phyloP scores from a whole-genome alignment of 2,329 filamentous ascomycete genomes.

The Penicillium frequentans region DNA sequence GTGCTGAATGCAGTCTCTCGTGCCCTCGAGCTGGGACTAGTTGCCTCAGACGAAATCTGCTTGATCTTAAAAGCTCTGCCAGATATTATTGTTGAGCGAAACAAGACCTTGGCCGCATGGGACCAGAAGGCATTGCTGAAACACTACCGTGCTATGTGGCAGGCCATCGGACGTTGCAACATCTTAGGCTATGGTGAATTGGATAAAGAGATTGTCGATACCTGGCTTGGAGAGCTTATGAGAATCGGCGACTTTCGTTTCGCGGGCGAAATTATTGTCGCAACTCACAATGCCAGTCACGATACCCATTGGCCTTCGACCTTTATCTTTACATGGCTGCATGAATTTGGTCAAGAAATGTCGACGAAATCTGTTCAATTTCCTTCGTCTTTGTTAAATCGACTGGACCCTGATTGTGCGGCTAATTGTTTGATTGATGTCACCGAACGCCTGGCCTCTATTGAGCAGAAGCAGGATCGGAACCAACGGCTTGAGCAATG shows the following conservation, averaged over 20 bases:
- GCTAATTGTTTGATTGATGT: constrained; percentile 31
- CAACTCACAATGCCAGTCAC: constrained; percentile 20
- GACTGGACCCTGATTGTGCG: constrained; percentile 25
- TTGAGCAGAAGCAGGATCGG: constrained; percentile 14
- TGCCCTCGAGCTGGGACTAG: constrained; percentile 35
- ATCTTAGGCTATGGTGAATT: constrained; percentile 37
- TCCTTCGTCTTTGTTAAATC: constrained; percentile 20
- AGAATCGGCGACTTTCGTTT: constrained; percentile 17
- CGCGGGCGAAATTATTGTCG: constrained; percentile 33
- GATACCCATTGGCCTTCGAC: constrained; percentile 23
- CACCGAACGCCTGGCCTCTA: constrained; percentile 32
- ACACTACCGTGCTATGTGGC: constrained; percentile 36
- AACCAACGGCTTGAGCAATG: constrained; percentile 30
- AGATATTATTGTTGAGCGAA: constrained; percentile 16
- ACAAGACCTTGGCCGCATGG: constrained; percentile 11
- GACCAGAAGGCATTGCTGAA: constrained; percentile 18
- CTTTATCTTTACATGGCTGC: constrained; percentile 30
- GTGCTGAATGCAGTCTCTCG: constrained; percentile 28
- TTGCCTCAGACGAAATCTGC: constrained; percentile 34
- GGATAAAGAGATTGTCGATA: constrained; percentile 26
- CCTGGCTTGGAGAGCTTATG: constrained; percentile 34
- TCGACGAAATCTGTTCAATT: constrained; percentile 11
- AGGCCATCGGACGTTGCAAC: constrained; percentile 36
- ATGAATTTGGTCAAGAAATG: constrained; percentile 7
- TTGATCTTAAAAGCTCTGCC: constrained; percentile 32